Base-by-base conservation (phyloP, 768 basidiomycete species). In the Fomitopsis serialis region DNA sequence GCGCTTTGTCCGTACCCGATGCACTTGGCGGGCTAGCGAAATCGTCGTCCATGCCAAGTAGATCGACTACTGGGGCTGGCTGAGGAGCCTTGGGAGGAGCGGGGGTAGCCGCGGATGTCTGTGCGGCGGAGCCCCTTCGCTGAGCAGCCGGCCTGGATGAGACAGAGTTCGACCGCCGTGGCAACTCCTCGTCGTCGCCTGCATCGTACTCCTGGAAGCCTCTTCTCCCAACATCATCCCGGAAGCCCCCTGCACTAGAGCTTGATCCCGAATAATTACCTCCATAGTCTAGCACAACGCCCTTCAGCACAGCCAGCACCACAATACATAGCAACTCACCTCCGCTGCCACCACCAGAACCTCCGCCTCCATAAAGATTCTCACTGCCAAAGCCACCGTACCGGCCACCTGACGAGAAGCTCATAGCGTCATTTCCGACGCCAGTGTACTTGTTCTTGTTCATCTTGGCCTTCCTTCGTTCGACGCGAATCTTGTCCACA, bases 161-260 rank as follows among this genome's bases (percentile, higher is more conserved):
- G 43, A 75, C 37, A 21, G 73, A 74, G 43, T 72, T 73, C 55
- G 68, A 74, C 49, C 68, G 76, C 56, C 65, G 71, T 37, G 65
- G 69, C n/a, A 56, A 40, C 7, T 54, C 54, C 29, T 96, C 93
- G 55, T 98, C 95, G 54, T 92, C 92, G 1, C 96, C 96, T 12
- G 96, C 97, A 59, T 96, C 90, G 68, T 99, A 99, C 67, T 98
- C 95, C 62, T 98, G 95, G 59, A 83, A 98, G 23, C 80, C 79
- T 52, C 75, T 73, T 15, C 81, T 72, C 37, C 81, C 69, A 8
- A 69, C 67, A 29, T 69, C 74, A 56, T 92, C 89, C 48, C 79
- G 74, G 70, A 87, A 90, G 1, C 77, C 78, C 42, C 77, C 73
- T 3, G 78, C 74, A 48, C 76, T 40, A 4, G 37, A 40, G 19